Percentiles rank a stretch among this genome's conserved stretches.
Evolutionary conservation across 1,284 basidiomycete genomes (phyloP).

Genomic region (Irpex sp.): DNA sequence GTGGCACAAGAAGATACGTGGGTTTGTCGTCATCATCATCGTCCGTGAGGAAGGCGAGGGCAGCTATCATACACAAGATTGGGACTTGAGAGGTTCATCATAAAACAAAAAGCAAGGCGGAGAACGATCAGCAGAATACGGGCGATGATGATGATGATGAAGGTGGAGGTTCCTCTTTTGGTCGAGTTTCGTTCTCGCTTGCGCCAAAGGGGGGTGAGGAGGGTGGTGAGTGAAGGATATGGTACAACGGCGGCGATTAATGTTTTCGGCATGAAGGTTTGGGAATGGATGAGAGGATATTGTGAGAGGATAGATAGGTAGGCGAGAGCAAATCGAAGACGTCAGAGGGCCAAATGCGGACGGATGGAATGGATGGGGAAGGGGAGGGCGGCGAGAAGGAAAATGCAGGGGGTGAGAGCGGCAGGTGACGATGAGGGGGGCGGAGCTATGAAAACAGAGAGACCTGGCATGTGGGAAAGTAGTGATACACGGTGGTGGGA

Average conservation of each 20-base stretch:
- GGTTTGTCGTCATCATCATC: too few relatives aligned
- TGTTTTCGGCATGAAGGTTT: neutral
- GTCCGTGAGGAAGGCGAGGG: neutral
- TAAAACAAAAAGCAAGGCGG: neutral
- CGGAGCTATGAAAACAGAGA: neutral
- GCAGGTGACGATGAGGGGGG: neutral
- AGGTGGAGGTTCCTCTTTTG: neutral
- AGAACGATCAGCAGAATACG: neutral
- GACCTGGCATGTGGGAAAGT: neutral
- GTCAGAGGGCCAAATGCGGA: neutral
- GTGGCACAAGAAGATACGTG: too few relatives aligned
- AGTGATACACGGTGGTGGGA: neutral
- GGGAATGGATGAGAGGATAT: neutral
- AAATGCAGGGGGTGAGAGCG: neutral
- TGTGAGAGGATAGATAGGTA: neutral
- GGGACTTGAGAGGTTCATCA: neutral
- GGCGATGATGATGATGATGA: neutral
- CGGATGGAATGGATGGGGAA: neutral
- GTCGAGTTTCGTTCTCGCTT: neutral
- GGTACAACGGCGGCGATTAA: neutral
- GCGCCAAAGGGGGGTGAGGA: neutral
- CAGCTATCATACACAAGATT: neutral
- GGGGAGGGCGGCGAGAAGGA: neutral
- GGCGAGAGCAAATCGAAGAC: neutral
- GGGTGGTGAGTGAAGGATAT: neutral